Percentiles rank a stretch among this genome's conserved stretches.
These are phyloP conservation scores for Hypoxylon rubiginosum DNA, from an alignment of 2,329 filamentous ascomycete species.

Conservation along the genomic window DNA sequence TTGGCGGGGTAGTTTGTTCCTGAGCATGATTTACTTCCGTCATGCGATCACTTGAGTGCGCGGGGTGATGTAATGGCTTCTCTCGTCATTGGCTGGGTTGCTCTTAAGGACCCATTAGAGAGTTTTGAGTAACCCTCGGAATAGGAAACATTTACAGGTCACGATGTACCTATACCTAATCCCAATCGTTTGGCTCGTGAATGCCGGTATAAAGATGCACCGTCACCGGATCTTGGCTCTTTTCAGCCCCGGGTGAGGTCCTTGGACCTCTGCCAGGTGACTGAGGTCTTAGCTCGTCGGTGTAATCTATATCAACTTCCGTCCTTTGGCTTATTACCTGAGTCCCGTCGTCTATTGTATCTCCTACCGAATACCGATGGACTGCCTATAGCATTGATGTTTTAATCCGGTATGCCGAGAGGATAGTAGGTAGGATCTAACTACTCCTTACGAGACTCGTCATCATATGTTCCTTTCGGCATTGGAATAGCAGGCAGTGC, in stretches of 20 bases:
- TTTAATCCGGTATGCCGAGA: not conserved
- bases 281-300: constrained; percentile 4
- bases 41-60: constrained; percentile 30
- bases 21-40: constrained; percentile 26
- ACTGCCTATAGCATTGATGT: not conserved
- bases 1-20: constrained; percentile 36
- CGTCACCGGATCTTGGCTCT: constrained; percentile 16
- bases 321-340: not conserved
- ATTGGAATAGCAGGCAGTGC: not conserved
- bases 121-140: constrained; percentile 23
- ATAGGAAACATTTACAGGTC: not conserved
- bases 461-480: constrained; percentile 1
- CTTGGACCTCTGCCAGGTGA: not conserved
- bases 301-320: not conserved
- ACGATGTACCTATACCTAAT: no score
- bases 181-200: not conserved
- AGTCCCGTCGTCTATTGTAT: not conserved
- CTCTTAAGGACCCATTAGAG: constrained; percentile 20
- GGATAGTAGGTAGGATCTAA: not conserved
- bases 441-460: not conserved
- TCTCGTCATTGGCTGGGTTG: constrained; percentile 30
- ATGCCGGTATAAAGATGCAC: constrained; percentile 30
- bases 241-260: not conserved
- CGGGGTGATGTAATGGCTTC: constrained; percentile 32
- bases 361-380: not conserved